Conservation (phyloP, 2,329 filamentous ascomycete genomes). For the Huntiella abstrusa region DNA sequence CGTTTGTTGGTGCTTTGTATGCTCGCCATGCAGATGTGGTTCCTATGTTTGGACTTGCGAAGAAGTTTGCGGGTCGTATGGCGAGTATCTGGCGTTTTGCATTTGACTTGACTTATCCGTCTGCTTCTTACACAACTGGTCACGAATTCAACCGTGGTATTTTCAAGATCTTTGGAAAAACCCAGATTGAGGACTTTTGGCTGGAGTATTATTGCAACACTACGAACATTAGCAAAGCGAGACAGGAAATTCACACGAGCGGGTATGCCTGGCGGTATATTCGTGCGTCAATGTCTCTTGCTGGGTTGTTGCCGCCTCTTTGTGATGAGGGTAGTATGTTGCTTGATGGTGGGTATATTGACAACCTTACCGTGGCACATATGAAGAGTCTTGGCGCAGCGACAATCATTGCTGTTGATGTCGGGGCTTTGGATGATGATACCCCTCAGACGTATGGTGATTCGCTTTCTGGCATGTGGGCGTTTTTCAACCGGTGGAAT, state of each 20-base stretch:
- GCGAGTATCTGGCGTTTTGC: conserved; percentile 98
- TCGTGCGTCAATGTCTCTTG: conserved; percentile 88
- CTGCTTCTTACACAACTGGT: conserved; percentile 89
- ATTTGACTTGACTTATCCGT: conserved; percentile 86
- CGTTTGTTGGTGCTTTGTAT: conserved; percentile 88
- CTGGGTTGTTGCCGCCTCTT: conserved; percentile 76
- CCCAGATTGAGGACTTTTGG: conserved; percentile 98
- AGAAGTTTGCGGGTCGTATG: conserved; percentile 98
- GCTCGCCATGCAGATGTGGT: conserved; percentile 92
- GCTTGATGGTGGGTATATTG: conserved; percentile 87
- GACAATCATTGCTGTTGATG: conserved; percentile 88
- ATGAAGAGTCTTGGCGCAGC: conserved; percentile 92
- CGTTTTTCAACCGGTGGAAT: conserved; percentile 90
- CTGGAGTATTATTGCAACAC: conserved; percentile 98
- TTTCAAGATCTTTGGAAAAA: conserved; percentile 94
- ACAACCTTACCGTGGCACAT: conserved; percentile 90
- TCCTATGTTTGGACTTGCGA: conserved; percentile 87
- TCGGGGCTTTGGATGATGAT: conserved; percentile 80
- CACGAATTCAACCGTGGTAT: conserved; percentile 98
- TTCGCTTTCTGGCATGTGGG: conserved; percentile 87
- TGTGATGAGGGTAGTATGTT: conserved; percentile 97
- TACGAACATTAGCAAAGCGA: conserved; percentile 90
- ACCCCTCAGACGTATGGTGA: conserved; percentile 87
- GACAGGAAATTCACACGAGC: conserved; percentile 81
- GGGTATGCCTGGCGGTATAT: conserved; percentile 98